Evolutionary conservation across 2,329 filamentous ascomycete species (phyloP).

Genomic region (Hymenoscyphus fraxineus): DNA sequence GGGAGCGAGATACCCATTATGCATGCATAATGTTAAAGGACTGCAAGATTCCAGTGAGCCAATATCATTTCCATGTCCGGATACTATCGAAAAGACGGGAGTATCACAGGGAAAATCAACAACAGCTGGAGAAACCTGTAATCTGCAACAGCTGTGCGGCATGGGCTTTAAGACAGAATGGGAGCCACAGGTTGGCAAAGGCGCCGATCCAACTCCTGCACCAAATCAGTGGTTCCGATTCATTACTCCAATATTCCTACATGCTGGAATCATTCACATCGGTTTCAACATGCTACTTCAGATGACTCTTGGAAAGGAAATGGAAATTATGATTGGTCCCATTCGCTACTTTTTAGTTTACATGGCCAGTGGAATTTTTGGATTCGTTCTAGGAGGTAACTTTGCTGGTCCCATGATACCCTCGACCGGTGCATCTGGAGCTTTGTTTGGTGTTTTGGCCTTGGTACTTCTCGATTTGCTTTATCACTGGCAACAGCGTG

Average conservation of each 20-base stretch:
- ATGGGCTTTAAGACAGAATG: constrained; percentile 51
- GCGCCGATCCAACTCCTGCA: constrained; percentile 46
- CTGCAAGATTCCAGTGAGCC: constrained; percentile 51
- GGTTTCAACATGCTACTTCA: constrained; percentile 93
- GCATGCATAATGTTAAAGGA: constrained; percentile 79
- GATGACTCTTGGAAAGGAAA: constrained; percentile 82
- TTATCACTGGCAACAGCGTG: constrained; percentile 84
- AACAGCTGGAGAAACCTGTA: constrained; percentile 53
- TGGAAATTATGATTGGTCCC: constrained; percentile 85
- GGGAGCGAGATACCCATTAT: constrained; percentile 87
- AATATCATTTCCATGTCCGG: constrained; percentile 75
- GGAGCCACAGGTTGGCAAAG: constrained; percentile 25
- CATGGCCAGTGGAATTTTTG: constrained; percentile 87
- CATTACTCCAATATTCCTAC: constrained; percentile 91
- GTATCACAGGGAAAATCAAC: not conserved
- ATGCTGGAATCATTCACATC: constrained; percentile 91
- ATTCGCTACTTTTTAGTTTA: constrained; percentile 89
- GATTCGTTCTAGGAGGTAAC: constrained; percentile 91
- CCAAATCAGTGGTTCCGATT: constrained; percentile 98
- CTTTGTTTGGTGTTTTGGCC: constrained; percentile 87
- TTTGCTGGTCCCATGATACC: constrained; percentile 78
- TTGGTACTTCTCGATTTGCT: constrained; percentile 83
- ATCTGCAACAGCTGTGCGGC: constrained; percentile 77
- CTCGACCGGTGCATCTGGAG: constrained; percentile 85
- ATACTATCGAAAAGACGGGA: constrained; percentile 57